phyloP scores from a whole-genome alignment of 2,329 filamentous ascomycete genomes.

The Phialocephala sp. region DNA sequence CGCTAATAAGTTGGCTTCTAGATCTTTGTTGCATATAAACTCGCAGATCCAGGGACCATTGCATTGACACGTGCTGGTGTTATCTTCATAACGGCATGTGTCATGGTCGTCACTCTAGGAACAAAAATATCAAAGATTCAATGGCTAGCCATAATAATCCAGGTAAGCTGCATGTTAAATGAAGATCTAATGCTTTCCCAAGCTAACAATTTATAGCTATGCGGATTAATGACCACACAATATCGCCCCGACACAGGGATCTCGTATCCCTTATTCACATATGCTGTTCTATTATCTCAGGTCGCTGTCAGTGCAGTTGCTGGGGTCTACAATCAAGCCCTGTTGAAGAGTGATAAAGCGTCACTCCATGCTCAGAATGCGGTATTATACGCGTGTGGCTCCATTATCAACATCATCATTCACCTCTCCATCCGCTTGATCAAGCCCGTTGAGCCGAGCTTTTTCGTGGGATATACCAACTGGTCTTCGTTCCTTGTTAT shows the following conservation, averaged over 20 bases:
- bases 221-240: constrained; percentile 43
- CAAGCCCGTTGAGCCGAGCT: constrained; percentile 41
- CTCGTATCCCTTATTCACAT: constrained; percentile 41
- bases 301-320: constrained; percentile 43
- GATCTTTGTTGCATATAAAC: constrained; percentile 43
- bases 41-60: constrained; percentile 45
- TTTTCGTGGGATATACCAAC: constrained; percentile 32
- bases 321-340: constrained; percentile 45
- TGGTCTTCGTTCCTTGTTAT: constrained; percentile 43
- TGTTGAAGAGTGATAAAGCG: constrained; percentile 42
- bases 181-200: not conserved
- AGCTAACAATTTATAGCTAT: constrained; percentile 30
- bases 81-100: constrained; percentile 43
- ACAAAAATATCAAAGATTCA: constrained; percentile 41
- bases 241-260: constrained; percentile 41
- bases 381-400: constrained; percentile 42
- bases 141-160: constrained; percentile 44
- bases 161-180: constrained; percentile 31
- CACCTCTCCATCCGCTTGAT: constrained; percentile 36
- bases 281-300: constrained; percentile 43
- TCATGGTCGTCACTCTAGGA: constrained; percentile 40
- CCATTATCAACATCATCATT: constrained; percentile 40
- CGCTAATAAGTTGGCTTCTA: constrained; percentile 8
- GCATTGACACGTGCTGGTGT: constrained; percentile 43
- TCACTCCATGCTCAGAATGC: constrained; percentile 45